Evolutionary conservation across 495 filamentous ascomycete species (phyloP).

Genomic region (Lophium mytilinum): DNA sequence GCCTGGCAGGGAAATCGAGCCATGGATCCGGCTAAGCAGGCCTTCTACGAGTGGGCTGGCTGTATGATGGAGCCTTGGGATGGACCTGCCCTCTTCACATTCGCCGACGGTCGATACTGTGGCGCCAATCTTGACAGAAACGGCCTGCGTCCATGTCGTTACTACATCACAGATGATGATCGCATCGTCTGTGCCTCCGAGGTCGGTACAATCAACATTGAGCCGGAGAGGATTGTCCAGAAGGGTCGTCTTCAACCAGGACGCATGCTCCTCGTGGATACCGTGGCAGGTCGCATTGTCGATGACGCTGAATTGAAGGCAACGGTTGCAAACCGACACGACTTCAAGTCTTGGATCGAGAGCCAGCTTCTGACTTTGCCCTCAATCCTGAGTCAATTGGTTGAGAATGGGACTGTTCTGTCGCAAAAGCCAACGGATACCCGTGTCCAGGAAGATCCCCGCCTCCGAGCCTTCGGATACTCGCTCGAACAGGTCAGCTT

Average conservation of each 20-base stretch:
- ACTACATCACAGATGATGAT: constrained; percentile 97
- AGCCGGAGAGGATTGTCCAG: constrained; percentile 82
- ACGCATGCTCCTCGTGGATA: constrained; percentile 97
- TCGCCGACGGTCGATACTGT: constrained; percentile 95
- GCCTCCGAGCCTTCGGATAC: constrained; percentile 87
- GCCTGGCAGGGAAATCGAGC: constrained; percentile 92
- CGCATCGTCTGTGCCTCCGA: constrained; percentile 98
- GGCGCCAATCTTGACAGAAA: constrained; percentile 99
- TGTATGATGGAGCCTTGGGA: constrained; percentile 99
- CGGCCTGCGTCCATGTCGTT: constrained; percentile 91
- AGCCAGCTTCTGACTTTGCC: constrained; percentile 76
- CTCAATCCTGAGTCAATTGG: constrained; percentile 56
- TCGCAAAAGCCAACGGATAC: constrained; percentile 56
- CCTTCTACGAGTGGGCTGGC: constrained; percentile 99
- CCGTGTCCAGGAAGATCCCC: constrained; percentile 76
- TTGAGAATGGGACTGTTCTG: constrained; percentile 53
- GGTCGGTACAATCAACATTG: constrained; percentile 88
- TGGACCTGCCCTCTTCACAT: constrained; percentile 94
- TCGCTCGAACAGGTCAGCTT: constrained; percentile 95
- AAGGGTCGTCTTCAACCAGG: constrained; percentile 95
- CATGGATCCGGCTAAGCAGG: constrained; percentile 93
- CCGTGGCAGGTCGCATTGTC: constrained; percentile 88
- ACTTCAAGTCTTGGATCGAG: constrained; percentile 86
- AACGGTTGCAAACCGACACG: constrained; percentile 72
- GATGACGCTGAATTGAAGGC: constrained; percentile 92